Evolutionary conservation across 2,329 filamentous ascomycete species (phyloP).

Genomic region (Sarocladiaceae sp.): DNA sequence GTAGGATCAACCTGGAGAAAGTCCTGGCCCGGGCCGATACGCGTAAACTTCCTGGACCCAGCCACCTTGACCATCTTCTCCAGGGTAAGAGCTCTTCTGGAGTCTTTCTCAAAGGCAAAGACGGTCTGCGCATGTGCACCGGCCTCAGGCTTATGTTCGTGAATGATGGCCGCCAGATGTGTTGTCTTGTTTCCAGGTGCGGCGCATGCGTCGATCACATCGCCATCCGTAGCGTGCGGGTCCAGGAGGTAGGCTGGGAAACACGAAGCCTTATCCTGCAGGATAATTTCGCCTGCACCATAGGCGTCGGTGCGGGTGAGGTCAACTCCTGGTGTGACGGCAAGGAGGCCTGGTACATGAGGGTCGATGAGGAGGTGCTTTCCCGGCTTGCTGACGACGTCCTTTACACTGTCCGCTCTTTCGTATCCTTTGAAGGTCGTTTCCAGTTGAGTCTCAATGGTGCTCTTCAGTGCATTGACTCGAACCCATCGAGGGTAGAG

Average conservation of each 20-base stretch:
- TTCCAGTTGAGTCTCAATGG: conserved; percentile 63
- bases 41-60: conserved; percentile 60
- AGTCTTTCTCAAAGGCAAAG: conserved; percentile 75
- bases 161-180: conserved; percentile 74
- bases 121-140: conserved; percentile 39
- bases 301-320: conserved; percentile 71
- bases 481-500: conserved; percentile 86
- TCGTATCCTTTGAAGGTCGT: conserved; percentile 65
- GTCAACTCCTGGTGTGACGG: conserved; percentile 65
- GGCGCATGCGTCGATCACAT: conserved; percentile 87
- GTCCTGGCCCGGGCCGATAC: conserved; percentile 68
- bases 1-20: conserved; percentile 71
- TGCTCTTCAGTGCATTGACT: conserved; percentile 72
- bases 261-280: conserved; percentile 96
- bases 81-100: conserved; percentile 63
- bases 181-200: conserved; percentile 98
- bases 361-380: conserved; percentile 65
- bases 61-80: conserved; percentile 79
- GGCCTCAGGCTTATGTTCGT: conserved; percentile 31
- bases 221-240: conserved; percentile 57
- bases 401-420: conserved; percentile 47
- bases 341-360: conserved; percentile 78
- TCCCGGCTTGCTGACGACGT: conserved; percentile 41
- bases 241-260: conserved; percentile 88
- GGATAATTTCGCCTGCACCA: conserved; percentile 67